These are phyloP conservation scores for Aspergillus coremiiformis DNA, from an alignment of 495 filamentous ascomycete species.

Conservation along the genomic window DNA sequence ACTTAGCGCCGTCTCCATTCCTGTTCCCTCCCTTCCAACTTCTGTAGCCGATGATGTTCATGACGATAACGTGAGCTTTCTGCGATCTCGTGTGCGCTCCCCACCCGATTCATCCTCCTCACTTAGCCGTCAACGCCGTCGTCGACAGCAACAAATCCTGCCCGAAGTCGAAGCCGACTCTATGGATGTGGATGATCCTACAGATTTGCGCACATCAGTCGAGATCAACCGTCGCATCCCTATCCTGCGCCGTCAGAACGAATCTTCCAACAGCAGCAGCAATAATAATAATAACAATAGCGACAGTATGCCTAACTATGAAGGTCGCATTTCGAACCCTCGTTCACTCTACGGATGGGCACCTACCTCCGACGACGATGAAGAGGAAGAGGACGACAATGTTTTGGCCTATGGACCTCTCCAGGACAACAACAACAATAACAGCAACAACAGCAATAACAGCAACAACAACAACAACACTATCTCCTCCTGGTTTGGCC, in stretches of 20 bases:
- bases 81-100: conserved; percentile 40
- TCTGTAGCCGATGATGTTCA: conserved; percentile 49
- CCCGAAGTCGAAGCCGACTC: conserved; percentile 29
- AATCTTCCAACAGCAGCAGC: conserved; percentile 15
- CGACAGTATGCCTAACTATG: conserved; percentile 37
- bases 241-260: conserved; percentile 31
- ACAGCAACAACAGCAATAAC: no score
- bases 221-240: conserved; percentile 41
- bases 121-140: conserved; percentile 30
- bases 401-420: conserved; percentile 28
- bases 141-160: conserved; percentile 25
- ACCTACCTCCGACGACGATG: conserved; percentile 48
- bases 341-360: conserved; percentile 55
- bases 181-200: conserved; percentile 39
- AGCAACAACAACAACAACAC: no score
- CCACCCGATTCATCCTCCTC: conserved; percentile 28
- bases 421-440: no score
- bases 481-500: conserved; percentile 23
- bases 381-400: conserved; percentile 28
- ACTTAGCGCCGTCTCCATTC: conserved; percentile 28
- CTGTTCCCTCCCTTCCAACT: conserved; percentile 35
- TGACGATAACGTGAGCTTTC: conserved; percentile 53
- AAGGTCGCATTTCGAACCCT: conserved; percentile 40
- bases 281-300: not conserved
- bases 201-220: conserved; percentile 24